Evolutionary conservation across 139 green algal species (phyloP), one percentile per base, ranked within the genome.

Genomic region (Chlorella sp.): DNA sequence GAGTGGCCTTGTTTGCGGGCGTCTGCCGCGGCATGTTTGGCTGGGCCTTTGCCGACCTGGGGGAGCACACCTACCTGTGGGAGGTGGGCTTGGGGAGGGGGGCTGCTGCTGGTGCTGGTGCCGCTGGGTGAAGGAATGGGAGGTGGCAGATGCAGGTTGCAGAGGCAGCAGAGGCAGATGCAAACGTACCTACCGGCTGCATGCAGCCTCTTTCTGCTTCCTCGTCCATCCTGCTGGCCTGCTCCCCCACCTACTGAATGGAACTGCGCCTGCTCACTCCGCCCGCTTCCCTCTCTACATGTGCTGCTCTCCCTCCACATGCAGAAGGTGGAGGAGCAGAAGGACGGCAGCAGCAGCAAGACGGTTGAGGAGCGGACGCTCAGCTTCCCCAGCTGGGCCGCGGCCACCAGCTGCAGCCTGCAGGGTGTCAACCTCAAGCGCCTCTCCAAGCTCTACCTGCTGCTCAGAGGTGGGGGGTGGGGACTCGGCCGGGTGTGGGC

Each of bases 1-100:
- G 87, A 36, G 79, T 92, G 30, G 81, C 91, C 25, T 95, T 98
- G 38, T 96, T 93, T 64, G 87, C 85, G 67, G 92, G 80, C 6
- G 76, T 34, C 44, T 88, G 88, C 26, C 34, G 75, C 4, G 94
- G 96, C 15, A 75, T 88, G 18, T 85, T 39, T 41, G 88, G 90
- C 82, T 95, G 87, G 79, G 88, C 91, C 17, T 98, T 98, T 80
- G 85, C 91, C 15, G 90, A 98, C 87, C 87, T 98, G 25, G 62
- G 83, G 2, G 30, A 84, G 26, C 92, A 97, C 81, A 85, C 13
- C 16, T 98, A 91, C 75, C 88, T 85, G 23, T 30, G 70, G 6
- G 88, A 84, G 71, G 67, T 47, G 30, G 21, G 62, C 68, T 20
- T 36, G 57, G 7, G 36, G 75, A 11, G 23, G 12, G 41, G 4